Conservation (phyloP, 805 yeast species). For the Ogataea salicorniae region DNA sequence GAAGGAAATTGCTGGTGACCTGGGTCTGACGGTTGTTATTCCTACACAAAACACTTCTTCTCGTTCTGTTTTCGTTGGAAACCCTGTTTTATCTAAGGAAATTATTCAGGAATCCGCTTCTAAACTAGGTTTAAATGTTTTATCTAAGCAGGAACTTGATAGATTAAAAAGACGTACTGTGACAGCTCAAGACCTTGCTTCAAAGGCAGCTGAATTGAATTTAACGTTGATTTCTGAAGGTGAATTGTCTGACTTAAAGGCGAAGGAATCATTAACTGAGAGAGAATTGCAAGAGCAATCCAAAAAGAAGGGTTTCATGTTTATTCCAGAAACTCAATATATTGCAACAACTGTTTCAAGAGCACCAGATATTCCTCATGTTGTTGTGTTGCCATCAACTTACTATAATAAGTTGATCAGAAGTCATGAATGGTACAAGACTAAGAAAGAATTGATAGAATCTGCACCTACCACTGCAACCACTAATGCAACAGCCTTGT, state of each 20-base stretch:
- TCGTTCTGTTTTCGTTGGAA: not conserved
- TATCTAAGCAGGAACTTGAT: conserved; percentile 30
- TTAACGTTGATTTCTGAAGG: conserved; percentile 29
- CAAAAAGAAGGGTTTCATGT: conserved; percentile 40
- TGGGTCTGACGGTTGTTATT: conserved; percentile 14
- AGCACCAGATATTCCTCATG: conserved; percentile 48
- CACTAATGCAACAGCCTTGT: not conserved
- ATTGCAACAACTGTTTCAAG: conserved; percentile 58
- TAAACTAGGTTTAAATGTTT: conserved; percentile 30
- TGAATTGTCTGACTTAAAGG: conserved; percentile 18
- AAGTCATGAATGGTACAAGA: conserved; percentile 32
- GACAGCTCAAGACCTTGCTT: conserved; percentile 30
- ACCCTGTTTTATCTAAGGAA: conserved; percentile 1
- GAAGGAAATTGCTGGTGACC: conserved; percentile 19
- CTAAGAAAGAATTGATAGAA: conserved; percentile 5
- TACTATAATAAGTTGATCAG: conserved; percentile 56
- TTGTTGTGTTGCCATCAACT: conserved; percentile 58
- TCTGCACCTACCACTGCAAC: conserved; percentile 3
- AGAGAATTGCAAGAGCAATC: conserved; percentile 36
- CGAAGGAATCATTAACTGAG: conserved; percentile 6
- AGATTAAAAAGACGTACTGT: conserved; percentile 25
- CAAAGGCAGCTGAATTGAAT: conserved; percentile 38
- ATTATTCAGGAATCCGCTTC: conserved; percentile 16
- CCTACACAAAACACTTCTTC: not conserved
- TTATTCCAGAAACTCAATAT: conserved; percentile 55